These are phyloP conservation scores for Cardamine occulta DNA, from an alignment of 345 rosid genomes.

Conservation along the genomic window DNA sequence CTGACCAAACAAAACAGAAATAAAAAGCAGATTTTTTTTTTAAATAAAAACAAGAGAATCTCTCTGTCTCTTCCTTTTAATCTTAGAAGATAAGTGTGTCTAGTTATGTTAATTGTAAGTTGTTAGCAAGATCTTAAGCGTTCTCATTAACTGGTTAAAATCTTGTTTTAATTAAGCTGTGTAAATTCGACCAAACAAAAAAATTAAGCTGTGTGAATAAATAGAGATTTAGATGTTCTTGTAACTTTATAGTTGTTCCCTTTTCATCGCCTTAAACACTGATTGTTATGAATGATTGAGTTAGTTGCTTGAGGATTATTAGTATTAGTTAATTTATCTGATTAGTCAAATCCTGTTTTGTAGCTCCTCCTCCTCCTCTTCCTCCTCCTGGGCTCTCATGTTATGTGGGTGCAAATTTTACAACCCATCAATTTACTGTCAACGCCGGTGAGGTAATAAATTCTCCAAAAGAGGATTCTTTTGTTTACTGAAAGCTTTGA, in stretches of 20 bases:
- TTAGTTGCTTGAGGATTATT: conserved; percentile 8
- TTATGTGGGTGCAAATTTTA: conserved; percentile 88
- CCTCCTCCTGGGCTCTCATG: conserved; percentile 49
- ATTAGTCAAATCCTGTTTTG: conserved; percentile 25
- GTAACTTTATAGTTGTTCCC: neutral
- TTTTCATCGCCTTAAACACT: neutral
- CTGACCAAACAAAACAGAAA: conserved; percentile 42
- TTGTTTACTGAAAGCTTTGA: neutral
- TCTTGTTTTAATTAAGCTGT: conserved; percentile 30
- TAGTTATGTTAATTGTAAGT: neutral
- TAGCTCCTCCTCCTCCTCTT: conserved; percentile 15
- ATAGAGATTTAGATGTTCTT: conserved; percentile 17
- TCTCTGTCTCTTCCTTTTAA: conserved; percentile 23
- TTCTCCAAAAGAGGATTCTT: neutral
- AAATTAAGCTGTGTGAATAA: conserved; percentile 8
- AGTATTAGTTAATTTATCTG: neutral
- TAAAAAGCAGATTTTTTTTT: conserved; percentile 5
- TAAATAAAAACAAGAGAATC: neutral
- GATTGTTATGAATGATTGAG: conserved; percentile 22
- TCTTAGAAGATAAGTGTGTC: conserved; percentile 6
- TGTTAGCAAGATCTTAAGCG: conserved; percentile 9
- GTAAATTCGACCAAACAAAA: no score
- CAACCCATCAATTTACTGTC: conserved; percentile 83
- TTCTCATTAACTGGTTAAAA: conserved; percentile 21
- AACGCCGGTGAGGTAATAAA: conserved; percentile 91